phyloP scores from a whole-genome alignment of 148 eudicot species.

The Vaccinium macrocarpon region DNA sequence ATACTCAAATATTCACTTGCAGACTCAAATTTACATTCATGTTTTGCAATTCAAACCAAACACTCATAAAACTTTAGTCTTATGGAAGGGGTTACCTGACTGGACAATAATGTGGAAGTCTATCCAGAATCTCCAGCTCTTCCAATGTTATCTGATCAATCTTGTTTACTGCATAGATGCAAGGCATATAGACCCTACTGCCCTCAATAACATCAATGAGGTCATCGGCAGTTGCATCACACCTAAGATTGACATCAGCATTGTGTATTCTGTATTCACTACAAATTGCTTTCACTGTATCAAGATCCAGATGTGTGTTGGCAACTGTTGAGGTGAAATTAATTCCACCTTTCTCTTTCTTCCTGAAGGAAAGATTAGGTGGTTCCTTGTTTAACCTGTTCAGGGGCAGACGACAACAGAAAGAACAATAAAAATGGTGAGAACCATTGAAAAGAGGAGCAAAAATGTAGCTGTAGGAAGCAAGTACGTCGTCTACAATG shows the following conservation, averaged over 20 bases:
- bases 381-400: slow-evolving; percentile 96
- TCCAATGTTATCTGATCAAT: slow-evolving; percentile 95
- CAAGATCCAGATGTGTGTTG: slow-evolving; percentile 88
- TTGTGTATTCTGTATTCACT: slow-evolving; percentile 95
- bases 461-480: slow-evolving; percentile 1
- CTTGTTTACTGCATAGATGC: slow-evolving; percentile 92
- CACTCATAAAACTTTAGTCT: background rate
- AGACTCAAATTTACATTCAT: background rate
- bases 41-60: background rate
- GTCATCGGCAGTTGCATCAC: slow-evolving; percentile 97
- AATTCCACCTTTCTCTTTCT: slow-evolving; percentile 96
- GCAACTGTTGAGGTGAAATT: slow-evolving; percentile 92
- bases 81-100: slow-evolving; percentile 53
- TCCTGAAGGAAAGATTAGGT: slow-evolving; percentile 87
- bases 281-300: slow-evolving; percentile 95
- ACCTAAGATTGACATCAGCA: slow-evolving; percentile 86
- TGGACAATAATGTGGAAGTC: slow-evolving; percentile 98
- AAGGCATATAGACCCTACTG: slow-evolving; percentile 89
- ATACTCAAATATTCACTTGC: slow-evolving; percentile 2
- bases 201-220: slow-evolving; percentile 98
- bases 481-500: background rate
- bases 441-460: background rate
- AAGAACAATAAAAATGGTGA: background rate
- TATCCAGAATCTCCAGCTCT: slow-evolving; percentile 92
- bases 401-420: slow-evolving; percentile 3